phyloP scores from a whole-genome alignment of 2,329 filamentous ascomycete genomes.

The Arthrinium phaeospermum region DNA sequence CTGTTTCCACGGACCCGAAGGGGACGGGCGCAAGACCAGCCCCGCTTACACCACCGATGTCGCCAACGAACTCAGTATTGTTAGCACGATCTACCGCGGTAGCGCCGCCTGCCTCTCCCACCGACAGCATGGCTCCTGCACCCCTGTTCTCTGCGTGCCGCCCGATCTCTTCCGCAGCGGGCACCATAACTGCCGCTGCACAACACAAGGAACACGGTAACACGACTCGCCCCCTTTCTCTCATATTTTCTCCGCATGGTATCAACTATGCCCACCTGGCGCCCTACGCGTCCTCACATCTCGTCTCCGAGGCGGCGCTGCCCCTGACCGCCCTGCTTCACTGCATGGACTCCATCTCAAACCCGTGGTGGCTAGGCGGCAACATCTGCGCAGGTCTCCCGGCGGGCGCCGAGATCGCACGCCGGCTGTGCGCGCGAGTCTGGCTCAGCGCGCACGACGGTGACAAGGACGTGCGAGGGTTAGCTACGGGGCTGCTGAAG shows the following conservation, averaged over 20 bases:
- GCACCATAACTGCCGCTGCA: slow-evolving; percentile 23
- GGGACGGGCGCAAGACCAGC: neutral
- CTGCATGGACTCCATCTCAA: slow-evolving; percentile 63
- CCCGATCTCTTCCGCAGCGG: neutral
- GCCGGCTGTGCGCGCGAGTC: slow-evolving; percentile 55
- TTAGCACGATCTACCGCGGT: slow-evolving; percentile 36
- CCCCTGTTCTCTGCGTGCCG: neutral
- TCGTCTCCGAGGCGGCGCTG: slow-evolving; percentile 60
- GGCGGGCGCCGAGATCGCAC: slow-evolving; percentile 61
- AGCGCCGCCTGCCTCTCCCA: slow-evolving; percentile 38
- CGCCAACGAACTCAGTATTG: slow-evolving; percentile 41
- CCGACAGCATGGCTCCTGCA: slow-evolving; percentile 24
- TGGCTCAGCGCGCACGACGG: slow-evolving; percentile 70
- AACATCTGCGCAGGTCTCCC: slow-evolving; percentile 62
- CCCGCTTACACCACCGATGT: slow-evolving; percentile 38
- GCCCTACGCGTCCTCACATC: slow-evolving; percentile 62
- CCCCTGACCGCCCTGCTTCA: slow-evolving; percentile 70
- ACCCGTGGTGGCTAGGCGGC: slow-evolving; percentile 67
- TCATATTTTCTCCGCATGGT: slow-evolving; percentile 71
- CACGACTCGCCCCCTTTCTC: slow-evolving; percentile 55
- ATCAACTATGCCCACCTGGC: slow-evolving; percentile 59
- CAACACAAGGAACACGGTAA: slow-evolving; percentile 27
- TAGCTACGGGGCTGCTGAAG: slow-evolving; percentile 56
- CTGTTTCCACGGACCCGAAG: slow-evolving; percentile 23
- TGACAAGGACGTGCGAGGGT: slow-evolving; percentile 60